Evolutionary conservation across 306 rosid genomes (phyloP), one percentile per base, ranked within the genome.

Genomic region (Fragaria iinumae): DNA sequence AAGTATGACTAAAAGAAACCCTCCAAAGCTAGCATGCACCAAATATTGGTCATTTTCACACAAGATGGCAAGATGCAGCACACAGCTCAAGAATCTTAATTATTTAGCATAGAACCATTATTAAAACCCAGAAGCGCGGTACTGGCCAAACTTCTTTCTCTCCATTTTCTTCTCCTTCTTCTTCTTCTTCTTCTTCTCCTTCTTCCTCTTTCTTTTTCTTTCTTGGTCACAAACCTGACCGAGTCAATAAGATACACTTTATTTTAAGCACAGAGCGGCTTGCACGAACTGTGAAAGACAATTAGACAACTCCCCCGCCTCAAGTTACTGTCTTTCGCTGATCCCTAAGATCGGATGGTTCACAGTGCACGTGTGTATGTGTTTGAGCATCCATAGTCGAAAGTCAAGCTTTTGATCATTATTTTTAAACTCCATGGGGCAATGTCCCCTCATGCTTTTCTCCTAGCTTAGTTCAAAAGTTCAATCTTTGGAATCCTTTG

Each of bases 21-120:
- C 25, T 29, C 23, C 47, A 18, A 63, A 69, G 66, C 20, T 25
- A 71, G 62, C 60, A 73, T 36, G 66, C 71, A 74, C 71, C 47
- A 56, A 71, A 69, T 43, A 23, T 63, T 67, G 81, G 70, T 57
- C 79, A 72, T 65, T 74, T 82, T 75, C 80, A 55, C 76, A 62
- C 76, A 50, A 76, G 76, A 76, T 77, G 41, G 32, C 76, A 50
- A 76, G 76, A 76, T 77, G 49, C 56, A 67, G 82, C 84, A 76
- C 87, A 80, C 68, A 80, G 87, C 84, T 80, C 84, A 76, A 83
- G 72, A 79, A 72, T 77, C 59, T 36, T 18, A 52, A 77, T 52
- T 62, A 39, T 57, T 39, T 64, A 48, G 66, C 50, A 14, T 75
- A 45, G 3, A 50, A 34, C 21, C 20, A 69, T 63, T 71, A 76